A percentile compares a stretch with the other conserved stretches of the same genome.
Evolutionary conservation across 2,329 filamentous ascomycete genomes (phyloP).

Genomic region (Leptographium wingfieldii): DNA sequence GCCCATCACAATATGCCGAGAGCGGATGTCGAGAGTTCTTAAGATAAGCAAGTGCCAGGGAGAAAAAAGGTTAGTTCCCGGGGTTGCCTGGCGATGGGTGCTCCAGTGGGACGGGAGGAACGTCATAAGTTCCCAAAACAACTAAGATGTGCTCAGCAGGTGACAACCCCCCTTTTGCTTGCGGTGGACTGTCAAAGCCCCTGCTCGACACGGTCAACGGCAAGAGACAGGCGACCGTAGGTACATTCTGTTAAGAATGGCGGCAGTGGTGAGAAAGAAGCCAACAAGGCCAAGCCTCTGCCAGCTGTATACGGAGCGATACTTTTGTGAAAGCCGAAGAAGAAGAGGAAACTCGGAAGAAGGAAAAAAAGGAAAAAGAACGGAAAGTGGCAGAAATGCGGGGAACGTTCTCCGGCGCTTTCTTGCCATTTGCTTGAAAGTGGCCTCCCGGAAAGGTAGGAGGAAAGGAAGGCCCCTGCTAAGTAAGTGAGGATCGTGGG

Average conservation of each 20-base stretch:
- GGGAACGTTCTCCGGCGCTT: neutral
- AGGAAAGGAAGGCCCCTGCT: neutral
- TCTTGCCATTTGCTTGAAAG: neutral
- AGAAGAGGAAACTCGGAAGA: neutral
- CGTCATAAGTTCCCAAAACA: slow-evolving; percentile 7
- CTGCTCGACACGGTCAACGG: neutral
- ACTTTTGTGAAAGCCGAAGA: neutral
- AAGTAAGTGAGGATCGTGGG: neutral
- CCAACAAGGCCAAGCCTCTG: slow-evolving; percentile 1
- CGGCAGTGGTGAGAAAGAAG: neutral
- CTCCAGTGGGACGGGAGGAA: slow-evolving; percentile 7
- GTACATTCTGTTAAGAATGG: neutral
- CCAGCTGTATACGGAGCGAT: too few species aligned
- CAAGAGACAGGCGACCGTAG: neutral
- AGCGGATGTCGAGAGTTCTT: neutral
- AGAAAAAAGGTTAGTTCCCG: neutral
- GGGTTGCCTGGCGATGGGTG: slow-evolving; percentile 1
- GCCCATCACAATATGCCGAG: slow-evolving; percentile 1
- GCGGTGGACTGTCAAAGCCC: neutral
- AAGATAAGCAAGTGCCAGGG: neutral
- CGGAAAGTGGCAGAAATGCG: slow-evolving; percentile 1
- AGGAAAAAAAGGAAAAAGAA: slow-evolving; percentile 3
- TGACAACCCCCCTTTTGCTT: neutral
- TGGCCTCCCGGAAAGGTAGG: neutral
- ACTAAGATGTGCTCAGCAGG: slow-evolving; percentile 1